phyloP scores from a whole-genome alignment of 1,139 yeast species.

The Blastobotrys persicus region DNA sequence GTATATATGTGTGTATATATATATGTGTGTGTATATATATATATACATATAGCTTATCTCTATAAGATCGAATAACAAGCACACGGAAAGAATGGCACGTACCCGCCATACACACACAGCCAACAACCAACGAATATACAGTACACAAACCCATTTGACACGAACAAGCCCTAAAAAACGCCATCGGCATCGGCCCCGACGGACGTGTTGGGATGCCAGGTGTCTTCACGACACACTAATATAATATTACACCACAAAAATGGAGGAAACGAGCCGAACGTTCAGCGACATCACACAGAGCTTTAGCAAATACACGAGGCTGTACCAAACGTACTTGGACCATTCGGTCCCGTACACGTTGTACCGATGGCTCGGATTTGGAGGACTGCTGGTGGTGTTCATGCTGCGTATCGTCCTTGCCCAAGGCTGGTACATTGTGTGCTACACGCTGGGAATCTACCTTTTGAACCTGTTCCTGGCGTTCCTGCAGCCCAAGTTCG shows the following conservation, averaged over 20 bases:
- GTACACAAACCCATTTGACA: no score
- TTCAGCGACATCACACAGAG: constrained; percentile 14
- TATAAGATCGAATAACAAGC: no score
- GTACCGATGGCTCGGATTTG: constrained; percentile 77
- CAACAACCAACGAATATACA: no score
- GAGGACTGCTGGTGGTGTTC: constrained; percentile 56
- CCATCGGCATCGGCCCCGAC: not conserved
- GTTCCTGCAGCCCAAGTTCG: constrained; percentile 92
- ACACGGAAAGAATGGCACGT: no score
- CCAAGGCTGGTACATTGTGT: constrained; percentile 96
- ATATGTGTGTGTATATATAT: no score
- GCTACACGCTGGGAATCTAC: constrained; percentile 87
- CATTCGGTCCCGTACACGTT: constrained; percentile 72
- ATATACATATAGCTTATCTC: no score
- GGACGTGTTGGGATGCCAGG: constrained; percentile 1
- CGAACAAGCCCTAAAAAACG: no score
- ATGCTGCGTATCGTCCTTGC: constrained; percentile 65
- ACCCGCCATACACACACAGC: no score
- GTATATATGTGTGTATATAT: no score
- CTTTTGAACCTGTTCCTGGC: constrained; percentile 83
- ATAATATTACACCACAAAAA: not conserved
- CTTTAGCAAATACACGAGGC: constrained; percentile 21
- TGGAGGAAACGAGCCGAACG: constrained; percentile 10
- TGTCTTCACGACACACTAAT: not conserved
- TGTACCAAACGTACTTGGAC: constrained; percentile 72